Conservation (phyloP, 805 yeast species). For the Candida xyloterini region DNA sequence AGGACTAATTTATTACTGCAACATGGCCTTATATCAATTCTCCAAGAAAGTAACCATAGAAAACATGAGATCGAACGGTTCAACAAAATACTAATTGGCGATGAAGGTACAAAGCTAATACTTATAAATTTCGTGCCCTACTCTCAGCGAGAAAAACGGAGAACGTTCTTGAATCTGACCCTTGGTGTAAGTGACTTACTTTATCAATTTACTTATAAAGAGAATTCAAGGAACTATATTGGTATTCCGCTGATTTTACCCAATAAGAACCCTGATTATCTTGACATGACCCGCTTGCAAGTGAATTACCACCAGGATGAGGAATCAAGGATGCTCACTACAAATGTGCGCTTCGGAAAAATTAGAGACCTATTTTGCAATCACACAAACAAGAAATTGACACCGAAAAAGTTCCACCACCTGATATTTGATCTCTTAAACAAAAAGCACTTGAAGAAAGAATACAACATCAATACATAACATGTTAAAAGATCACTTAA, state of each 20-base stretch:
- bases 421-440: constrained; percentile 33
- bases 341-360: neutral
- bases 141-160: constrained; percentile 22
- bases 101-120: constrained; percentile 31
- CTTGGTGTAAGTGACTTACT: constrained; percentile 20
- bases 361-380: constrained; percentile 1
- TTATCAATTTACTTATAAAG: constrained; percentile 21
- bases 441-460: constrained; percentile 12
- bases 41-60: constrained; percentile 30
- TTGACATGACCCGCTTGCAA: constrained; percentile 29
- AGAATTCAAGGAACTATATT: constrained; percentile 10
- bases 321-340: constrained; percentile 19
- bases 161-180: constrained; percentile 22
- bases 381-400: constrained; percentile 18
- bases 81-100: constrained; percentile 20
- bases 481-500: neutral
- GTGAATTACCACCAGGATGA: constrained; percentile 25
- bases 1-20: constrained; percentile 26
- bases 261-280: constrained; percentile 9
- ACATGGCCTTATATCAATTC: constrained; percentile 29
- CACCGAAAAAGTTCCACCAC: constrained; percentile 29
- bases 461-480: constrained; percentile 14
- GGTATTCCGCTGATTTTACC: constrained; percentile 10
- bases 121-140: constrained; percentile 32
- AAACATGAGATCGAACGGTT: constrained; percentile 21